Evolutionary conservation across 2,329 filamentous ascomycete species (phyloP), one percentile per base, ranked within the genome.

Genomic region (Thielaviopsis ethacetica): DNA sequence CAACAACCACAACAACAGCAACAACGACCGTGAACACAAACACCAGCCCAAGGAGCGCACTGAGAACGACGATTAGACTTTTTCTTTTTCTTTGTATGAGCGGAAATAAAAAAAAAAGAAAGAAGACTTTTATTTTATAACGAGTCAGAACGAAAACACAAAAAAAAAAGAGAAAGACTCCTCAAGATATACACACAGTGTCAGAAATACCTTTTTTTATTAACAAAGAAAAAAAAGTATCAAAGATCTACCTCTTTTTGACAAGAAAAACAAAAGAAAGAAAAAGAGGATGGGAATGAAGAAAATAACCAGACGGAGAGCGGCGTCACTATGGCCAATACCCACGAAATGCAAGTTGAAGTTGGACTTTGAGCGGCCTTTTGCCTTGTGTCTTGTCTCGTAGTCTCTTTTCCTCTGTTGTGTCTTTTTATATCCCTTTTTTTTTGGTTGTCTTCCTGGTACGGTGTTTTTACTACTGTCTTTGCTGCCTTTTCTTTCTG

Each of bases 51-150:
- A 70, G 69, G 73, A 78, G 69, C 70, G 76, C 65, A 77, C 75
- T 63, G 76, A 82, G 63, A 76, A 81, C 66, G 78, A 81, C 64
- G 79, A 82, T 65, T 81, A 73, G 71, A 70, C 51, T 60, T 57
- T 5, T 21, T 44, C 21, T 41, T 26, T 50, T 58, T 24, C 50
- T 56, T 57, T 50, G 24, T 51, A 47, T 52, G 26, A 50, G 19
- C 47, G 27, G 47, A 53, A 56, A 53, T 34, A 53, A 21, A 15
- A 58, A 52, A 54, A 58, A 30, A 56, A 57, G 53, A 59, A 54
- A 34, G 19, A 58, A 57, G 22, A 24, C 24, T 26, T 6, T 26
- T 26, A 3, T 26, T 26, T n/a, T n/a, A 49, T 47, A 30, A 51
- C 34, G n/a, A 53, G 24, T 26, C 6, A 6, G 21, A 24, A 21